Percentiles rank a stretch among this genome's conserved stretches.
Conservation (phyloP, 2,329 filamentous ascomycete species). For the Nannizziopsis arthrosporioides region DNA sequence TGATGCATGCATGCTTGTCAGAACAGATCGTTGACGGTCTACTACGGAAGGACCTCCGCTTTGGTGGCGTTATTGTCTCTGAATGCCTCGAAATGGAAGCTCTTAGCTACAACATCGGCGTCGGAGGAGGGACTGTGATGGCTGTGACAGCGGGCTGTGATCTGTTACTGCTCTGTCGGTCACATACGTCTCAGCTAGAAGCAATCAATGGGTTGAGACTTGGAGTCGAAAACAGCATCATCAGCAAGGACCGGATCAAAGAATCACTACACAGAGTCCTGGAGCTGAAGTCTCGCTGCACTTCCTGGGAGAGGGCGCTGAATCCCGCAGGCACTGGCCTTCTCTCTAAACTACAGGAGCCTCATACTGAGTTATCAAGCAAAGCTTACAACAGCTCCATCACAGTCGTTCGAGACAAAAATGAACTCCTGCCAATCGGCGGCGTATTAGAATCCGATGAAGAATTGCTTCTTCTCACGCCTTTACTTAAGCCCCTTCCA, state of each 20-base stretch:
- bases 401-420: constrained; percentile 81
- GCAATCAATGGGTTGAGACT: constrained; percentile 82
- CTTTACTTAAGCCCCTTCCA: constrained; percentile 81
- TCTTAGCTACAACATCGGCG: constrained; percentile 88
- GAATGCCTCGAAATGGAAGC: constrained; percentile 97
- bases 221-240: constrained; percentile 80
- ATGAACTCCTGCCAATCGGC: constrained; percentile 69
- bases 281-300: constrained; percentile 69
- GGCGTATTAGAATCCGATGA: constrained; percentile 72
- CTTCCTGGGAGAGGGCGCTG: constrained; percentile 83
- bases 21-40: constrained; percentile 88
- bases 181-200: constrained; percentile 79
- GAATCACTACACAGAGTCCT: constrained; percentile 70
- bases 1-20: constrained; percentile 87
- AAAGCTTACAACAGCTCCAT: constrained; percentile 87
- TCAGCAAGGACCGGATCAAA: constrained; percentile 66
- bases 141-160: constrained; percentile 94
- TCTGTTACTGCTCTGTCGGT: constrained; percentile 74
- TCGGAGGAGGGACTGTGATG: constrained; percentile 94
- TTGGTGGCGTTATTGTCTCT: constrained; percentile 84
- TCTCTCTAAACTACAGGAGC: constrained; percentile 68
- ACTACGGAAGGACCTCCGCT: constrained; percentile 75
- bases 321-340: constrained; percentile 69
- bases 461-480: constrained; percentile 78
- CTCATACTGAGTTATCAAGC: constrained; percentile 68